These are phyloP conservation scores for Vaccinium myrtillus DNA, from an alignment of 148 eudicot genomes.

Conservation along the genomic window DNA sequence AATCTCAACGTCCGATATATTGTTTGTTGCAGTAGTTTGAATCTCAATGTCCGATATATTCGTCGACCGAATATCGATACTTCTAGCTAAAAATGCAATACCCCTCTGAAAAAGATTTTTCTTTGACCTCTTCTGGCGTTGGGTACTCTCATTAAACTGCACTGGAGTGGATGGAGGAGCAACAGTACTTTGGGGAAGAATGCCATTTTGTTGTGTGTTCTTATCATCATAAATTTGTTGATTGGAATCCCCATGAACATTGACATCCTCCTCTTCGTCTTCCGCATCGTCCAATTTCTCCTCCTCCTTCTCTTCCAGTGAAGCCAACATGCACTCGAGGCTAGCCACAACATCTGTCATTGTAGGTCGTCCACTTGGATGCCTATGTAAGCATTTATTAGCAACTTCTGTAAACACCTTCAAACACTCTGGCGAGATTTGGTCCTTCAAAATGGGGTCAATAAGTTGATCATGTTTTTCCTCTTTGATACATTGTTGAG, in stretches of 20 bases:
- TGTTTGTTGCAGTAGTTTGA: too few species aligned
- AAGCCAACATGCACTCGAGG: neutral
- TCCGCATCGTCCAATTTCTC: neutral
- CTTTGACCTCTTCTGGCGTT: neutral
- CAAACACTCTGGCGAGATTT: too few species aligned
- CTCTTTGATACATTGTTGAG: too few species aligned
- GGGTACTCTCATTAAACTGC: neutral
- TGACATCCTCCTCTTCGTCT: neutral
- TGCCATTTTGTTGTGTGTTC: neutral
- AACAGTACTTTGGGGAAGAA: neutral
- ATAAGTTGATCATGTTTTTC: too few species aligned
- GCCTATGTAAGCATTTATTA: too few species aligned
- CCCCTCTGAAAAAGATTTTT: neutral
- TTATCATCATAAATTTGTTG: neutral
- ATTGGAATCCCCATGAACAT: neutral
- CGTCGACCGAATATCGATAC: too few species aligned
- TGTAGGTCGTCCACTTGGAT: too few species aligned
- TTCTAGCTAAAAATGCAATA: neutral
- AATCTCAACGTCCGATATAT: too few species aligned
- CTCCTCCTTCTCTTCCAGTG: neutral
- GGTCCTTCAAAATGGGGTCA: too few species aligned
- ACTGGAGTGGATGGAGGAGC: neutral
- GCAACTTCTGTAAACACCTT: too few species aligned
- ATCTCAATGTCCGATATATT: too few species aligned
- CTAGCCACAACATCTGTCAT: too few species aligned